Evolutionary conservation across 768 basidiomycete species (phyloP), one percentile per base, ranked within the genome.

Genomic region (Russula virescens): DNA sequence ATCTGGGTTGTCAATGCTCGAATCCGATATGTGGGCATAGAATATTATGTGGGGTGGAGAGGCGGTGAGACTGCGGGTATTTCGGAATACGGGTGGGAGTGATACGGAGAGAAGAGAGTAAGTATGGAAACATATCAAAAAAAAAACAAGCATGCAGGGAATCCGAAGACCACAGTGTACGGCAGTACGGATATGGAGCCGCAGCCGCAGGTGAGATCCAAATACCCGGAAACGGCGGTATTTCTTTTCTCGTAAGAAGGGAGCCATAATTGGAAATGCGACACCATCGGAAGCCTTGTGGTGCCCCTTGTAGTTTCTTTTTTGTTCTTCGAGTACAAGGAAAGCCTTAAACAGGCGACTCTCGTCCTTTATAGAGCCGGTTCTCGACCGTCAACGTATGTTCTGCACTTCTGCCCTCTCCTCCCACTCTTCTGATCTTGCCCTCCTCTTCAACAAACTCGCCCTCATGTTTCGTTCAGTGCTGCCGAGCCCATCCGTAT

Each of bases 311-410:
- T 43, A 3, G 14, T 43, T 10, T 43, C 31, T 56, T 62, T 56
- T 54, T 56, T 62, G 31, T 46, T 43, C 2, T 43, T 16, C 18
- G 13, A 64, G 53, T 55, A 64, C 62, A 64, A 60, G 63, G 58
- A 60, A 28, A 28, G 18, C 63, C 63, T 55, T 50, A 64, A 60
- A 23, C 46, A 58, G 63, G 2, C 7, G 9, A 9, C 1, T 11
- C 19, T 9, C 9, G 2, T 38, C 52, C 54, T 64, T 38, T 64
- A 64, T 64, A 64, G 48, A 35, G 26, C 31, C 3, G 11, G 38
- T 13, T 14, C 43, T 3, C 42, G 7, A 52, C 21, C 9, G 6
- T 14, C 21, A 35, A 14, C 42, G 1, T 57, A 48, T 59, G 51
- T 16, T 26, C 58, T 45, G 14, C 28, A 21, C 42, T 13, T 8